These are phyloP conservation scores for Fomitopsis serialis DNA, from an alignment of 768 basidiomycete genomes.

Conservation along the genomic window DNA sequence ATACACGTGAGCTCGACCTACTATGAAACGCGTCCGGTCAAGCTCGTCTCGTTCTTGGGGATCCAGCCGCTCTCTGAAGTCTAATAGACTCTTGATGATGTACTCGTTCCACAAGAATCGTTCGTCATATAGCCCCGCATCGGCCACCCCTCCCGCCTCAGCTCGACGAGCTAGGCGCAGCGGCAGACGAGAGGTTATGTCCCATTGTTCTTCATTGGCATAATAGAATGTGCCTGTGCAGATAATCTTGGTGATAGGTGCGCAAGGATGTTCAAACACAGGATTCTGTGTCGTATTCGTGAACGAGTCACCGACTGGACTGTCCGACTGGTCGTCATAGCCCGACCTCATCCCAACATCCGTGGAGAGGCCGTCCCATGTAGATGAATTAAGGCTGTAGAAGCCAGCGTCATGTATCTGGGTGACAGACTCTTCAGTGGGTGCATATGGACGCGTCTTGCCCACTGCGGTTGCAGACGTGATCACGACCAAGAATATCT, in stretches of 20 bases:
- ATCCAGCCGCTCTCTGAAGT: constrained; percentile 81
- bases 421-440: constrained; percentile 61
- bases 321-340: constrained; percentile 46
- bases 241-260: constrained; percentile 84
- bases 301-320: constrained; percentile 40
- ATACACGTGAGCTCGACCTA: constrained; percentile 32
- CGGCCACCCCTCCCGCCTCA: constrained; percentile 25
- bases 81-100: constrained; percentile 79
- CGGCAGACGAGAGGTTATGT: constrained; percentile 79
- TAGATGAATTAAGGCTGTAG: constrained; percentile 76
- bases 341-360: constrained; percentile 55
- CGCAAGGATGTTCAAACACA: constrained; percentile 87
- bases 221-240: constrained; percentile 94
- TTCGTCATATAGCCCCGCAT: constrained; percentile 63
- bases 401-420: constrained; percentile 88
- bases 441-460: constrained; percentile 55
- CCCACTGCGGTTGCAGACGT: constrained; percentile 74
- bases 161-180: constrained; percentile 44
- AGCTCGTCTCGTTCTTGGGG: constrained; percentile 63
- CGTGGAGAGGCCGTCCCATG: constrained; percentile 74
- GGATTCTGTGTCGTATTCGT: constrained; percentile 34
- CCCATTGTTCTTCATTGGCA: constrained; percentile 78
- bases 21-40: constrained; percentile 82
- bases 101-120: constrained; percentile 96
- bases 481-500: constrained; percentile 82